Evolutionary conservation across 108 stramenopile genomes (phyloP), one percentile per base, ranked within the genome.

Genomic region (Thalassiosira profunda): DNA sequence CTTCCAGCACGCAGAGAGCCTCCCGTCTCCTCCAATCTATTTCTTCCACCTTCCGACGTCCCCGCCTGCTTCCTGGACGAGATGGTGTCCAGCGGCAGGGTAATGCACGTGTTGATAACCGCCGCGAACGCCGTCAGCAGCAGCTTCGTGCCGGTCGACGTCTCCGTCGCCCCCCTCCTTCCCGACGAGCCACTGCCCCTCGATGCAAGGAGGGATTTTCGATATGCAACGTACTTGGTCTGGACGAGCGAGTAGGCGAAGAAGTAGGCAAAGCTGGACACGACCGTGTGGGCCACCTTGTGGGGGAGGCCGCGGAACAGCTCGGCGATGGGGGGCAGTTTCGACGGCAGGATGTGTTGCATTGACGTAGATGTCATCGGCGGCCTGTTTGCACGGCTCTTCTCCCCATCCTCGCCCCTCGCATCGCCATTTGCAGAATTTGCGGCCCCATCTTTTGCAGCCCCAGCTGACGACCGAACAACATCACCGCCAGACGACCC

Each of bases 71-170:
- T 79, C 44, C 85, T 63, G 17, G 93, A 86, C 8, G 94, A 87
- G 17, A 98, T 66, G 18, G 92, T 91, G 54, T 97, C 97, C 57
- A 98, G 64, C 0, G 97, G 97, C 36, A 98, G 74, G 0, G 97
- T 98, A 35, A 98, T 56, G 7, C 76, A 29, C 6, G 92, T 90
- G 63, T 98, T 98, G 28, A 93, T 51, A 33, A 88, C 81, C 0
- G 96, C 95, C 0, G 97, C 90, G 24, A 95, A 49, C n/a, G 92
- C 90, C 1, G 96, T 85, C 25, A 96, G 59, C 6, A 90, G 28
- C 15, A 98, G 70, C 41, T 90, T 91, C n/a, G 85, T 74, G 7
- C 69, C 40, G 3, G 90, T 64, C 20, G 72, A 67, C n/a, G 63
- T 58, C 9, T 26, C 26, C 1, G 47, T 23, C 40, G n/a, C 47